Conservation (phyloP, 768 basidiomycete species). For the Favolaschia claudopus region DNA sequence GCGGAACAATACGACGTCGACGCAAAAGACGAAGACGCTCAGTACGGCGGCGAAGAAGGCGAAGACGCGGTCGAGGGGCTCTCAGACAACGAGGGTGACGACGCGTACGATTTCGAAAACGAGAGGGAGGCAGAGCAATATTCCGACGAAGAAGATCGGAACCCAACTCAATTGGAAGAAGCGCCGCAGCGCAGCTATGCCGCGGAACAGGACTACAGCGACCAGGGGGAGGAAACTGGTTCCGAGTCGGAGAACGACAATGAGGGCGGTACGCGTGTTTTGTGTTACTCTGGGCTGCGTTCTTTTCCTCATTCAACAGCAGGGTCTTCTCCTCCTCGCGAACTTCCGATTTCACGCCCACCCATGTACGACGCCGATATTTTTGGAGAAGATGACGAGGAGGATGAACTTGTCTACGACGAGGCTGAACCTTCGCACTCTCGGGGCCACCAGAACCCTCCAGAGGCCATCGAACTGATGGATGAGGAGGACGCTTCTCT, state of each 20-base stretch:
- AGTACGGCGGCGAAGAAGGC: constrained; percentile 24
- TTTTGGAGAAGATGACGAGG: constrained; percentile 15
- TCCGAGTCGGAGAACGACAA: constrained; percentile 29
- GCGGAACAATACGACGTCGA: constrained; percentile 25
- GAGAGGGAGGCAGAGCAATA: constrained; percentile 21
- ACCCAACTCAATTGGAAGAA: background rate
- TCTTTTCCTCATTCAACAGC: too few species aligned
- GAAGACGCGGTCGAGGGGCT: constrained; percentile 30
- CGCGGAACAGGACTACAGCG: constrained; percentile 15
- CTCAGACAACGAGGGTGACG: constrained; percentile 36
- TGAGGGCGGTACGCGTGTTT: constrained; percentile 16
- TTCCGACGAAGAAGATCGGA: constrained; percentile 22
- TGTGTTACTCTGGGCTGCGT: too few species aligned
- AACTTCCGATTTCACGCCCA: background rate
- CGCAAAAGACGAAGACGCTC: constrained; percentile 30
- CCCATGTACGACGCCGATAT: constrained; percentile 1
- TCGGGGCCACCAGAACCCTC: constrained; percentile 11
- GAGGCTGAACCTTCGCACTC: background rate
- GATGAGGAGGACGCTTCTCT: constrained; percentile 29
- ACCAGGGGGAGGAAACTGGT: constrained; percentile 22
- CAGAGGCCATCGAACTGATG: constrained; percentile 26
- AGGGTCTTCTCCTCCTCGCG: constrained; percentile 17
- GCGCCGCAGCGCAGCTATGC: background rate
- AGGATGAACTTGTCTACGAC: constrained; percentile 12
- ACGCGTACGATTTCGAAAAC: background rate